These are phyloP conservation scores for Typha latifolia DNA, from an alignment of 176 grass and related monocot species.

Conservation along the genomic window DNA sequence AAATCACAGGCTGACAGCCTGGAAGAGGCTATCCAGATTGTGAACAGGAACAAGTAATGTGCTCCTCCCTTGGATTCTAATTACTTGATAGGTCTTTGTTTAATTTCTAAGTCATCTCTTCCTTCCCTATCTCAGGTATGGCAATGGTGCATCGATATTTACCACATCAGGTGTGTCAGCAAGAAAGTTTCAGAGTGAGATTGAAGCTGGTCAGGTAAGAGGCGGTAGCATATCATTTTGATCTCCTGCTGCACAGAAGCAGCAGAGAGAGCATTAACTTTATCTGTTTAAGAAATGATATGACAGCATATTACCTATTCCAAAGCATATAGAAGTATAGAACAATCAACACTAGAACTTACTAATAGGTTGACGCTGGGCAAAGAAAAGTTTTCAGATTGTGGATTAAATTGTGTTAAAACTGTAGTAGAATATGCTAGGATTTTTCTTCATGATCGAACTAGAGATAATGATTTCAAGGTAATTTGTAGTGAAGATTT, in stretches of 20 bases:
- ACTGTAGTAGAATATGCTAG: not conserved
- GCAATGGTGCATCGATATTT: conserved; percentile 95
- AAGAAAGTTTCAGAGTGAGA: conserved; percentile 85
- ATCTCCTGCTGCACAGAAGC: not conserved
- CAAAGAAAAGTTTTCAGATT: not conserved
- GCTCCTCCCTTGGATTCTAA: conserved; percentile 5
- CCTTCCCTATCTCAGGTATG: conserved; percentile 49
- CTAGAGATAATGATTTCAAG: not conserved
- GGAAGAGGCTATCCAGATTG: conserved; percentile 79
- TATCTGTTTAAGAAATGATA: too few species aligned
- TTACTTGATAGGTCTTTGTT: conserved; percentile 2
- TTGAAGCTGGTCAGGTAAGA: conserved; percentile 87
- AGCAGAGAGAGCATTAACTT: too few species aligned
- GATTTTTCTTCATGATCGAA: not conserved
- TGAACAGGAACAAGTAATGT: conserved; percentile 84
- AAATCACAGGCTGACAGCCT: conserved; percentile 67
- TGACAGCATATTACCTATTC: too few species aligned
- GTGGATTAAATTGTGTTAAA: not conserved
- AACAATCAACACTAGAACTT: too few species aligned
- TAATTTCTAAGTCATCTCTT: conserved; percentile 3
- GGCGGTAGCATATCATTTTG: not conserved
- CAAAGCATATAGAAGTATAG: too few species aligned
- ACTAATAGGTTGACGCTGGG: too few species aligned
- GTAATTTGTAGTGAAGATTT: not conserved
- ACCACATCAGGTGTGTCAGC: conserved; percentile 72